Base-by-base conservation (phyloP, 1,139 yeast species). In the Barnettozyma hawaiiensis region DNA sequence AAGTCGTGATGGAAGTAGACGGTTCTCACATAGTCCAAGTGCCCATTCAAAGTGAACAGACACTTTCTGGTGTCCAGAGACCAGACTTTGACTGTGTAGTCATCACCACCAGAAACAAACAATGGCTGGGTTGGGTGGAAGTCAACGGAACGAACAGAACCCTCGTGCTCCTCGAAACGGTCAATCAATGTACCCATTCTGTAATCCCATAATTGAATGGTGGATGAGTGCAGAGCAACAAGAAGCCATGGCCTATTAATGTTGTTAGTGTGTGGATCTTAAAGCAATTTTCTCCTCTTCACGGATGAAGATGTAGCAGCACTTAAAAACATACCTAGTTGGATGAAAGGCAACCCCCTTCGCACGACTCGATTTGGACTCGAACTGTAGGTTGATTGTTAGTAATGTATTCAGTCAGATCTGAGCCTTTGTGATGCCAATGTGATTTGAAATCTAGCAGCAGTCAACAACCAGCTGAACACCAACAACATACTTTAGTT, bases 281-380 rank as follows among this genome's bases (percentile, higher is more conserved):
- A n/a, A n/a, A n/a, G n/a, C n/a, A n/a, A n/a, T n/a, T n/a, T n/a
- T n/a, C n/a, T n/a, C n/a, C n/a, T n/a, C n/a, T n/a, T n/a, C n/a
- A 32, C 8, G 29, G 16, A n/a, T n/a, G 23, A 12, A n/a, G n/a
- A n/a, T n/a, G n/a, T n/a, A n/a, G n/a, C n/a, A n/a, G n/a, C n/a
- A n/a, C n/a, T n/a, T n/a, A n/a, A n/a, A 19, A 9, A 57, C 69
- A 40, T 58, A 67, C 71, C 82, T 74, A 53, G 81, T 84, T 41
- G 98, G 97, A 65, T 94, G 99, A 67, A 94, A 92, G 45, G 98
- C 97, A 59, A 94, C 89, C 51, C 97, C 97, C 69, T 94, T 94
- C 42, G 97, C 97, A 75, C 98, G 76, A 44, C 97, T 87, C 54
- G 97, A 90, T 76, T 94, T 94, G 60, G 97, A 89, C 71, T 94